Evolutionary conservation across 2,329 filamentous ascomycete genomes (phyloP), one percentile per base, ranked within the genome.

Genomic region (Cladosporium sp.): DNA sequence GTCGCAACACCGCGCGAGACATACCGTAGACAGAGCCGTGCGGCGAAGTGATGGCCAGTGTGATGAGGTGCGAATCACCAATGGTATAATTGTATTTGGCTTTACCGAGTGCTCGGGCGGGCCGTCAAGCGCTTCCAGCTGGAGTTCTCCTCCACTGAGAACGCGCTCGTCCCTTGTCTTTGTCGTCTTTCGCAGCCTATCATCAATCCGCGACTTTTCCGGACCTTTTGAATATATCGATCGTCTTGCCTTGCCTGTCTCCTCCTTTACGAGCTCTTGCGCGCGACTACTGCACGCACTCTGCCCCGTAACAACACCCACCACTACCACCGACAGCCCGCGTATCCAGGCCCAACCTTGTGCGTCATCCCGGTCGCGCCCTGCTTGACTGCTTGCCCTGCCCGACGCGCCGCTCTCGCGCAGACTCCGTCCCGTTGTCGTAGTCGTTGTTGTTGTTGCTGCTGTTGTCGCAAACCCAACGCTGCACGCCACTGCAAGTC

Each of bases 241-340:
- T 54, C 51, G 51, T 30, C 51, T n/a, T 30, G 25, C 28, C 49
- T 53, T 53, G 49, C 13, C 26, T 14, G 51, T 28, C 25, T 51
- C 13, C 48, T 54, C 3, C 26, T 32, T n/a, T 16, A 18, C 51
- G 51, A 57, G 54, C 54, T 26, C 2, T 32, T 36, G 54, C 54
- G 54, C 54, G 54, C 54, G 54, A 57, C 54, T 57, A 57, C 54
- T 57, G 54, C 54, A 57, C 54, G 54, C 54, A 39, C 54, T 57
- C 54, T 57, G 54, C 30, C 54, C 32, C 51, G 28, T 54, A 53
- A 28, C 49, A 54, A n/a, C 51, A 30, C 16, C 26, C 51, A 32
- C 51, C 16, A 30, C 51, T 6, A 30, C 28, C 26, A 28, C 51
- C 26, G n/a, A 28, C 51, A 54, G 51, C 51, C 51, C 51, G 51